A percentile compares a stretch with the other conserved stretches of the same genome.
Conservation (phyloP, 2,329 filamentous ascomycete species). For the Alternaria gansuensis region DNA sequence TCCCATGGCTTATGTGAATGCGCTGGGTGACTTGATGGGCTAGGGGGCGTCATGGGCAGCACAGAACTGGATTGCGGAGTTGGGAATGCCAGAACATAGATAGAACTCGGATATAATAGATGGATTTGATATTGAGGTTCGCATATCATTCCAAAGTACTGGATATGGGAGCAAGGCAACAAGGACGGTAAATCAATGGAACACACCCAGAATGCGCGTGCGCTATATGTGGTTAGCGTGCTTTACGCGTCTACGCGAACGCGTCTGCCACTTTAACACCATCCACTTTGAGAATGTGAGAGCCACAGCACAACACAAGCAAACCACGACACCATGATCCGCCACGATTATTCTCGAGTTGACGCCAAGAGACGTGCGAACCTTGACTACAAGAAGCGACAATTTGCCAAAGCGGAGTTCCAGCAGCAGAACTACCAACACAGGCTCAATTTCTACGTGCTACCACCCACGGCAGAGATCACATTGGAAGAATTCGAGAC, state of each 20-base stretch:
- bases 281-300: slow-evolving; percentile 10
- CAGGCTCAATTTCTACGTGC: slow-evolving; percentile 89
- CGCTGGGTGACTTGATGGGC: slow-evolving; percentile 75
- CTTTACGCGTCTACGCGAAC: slow-evolving; percentile 33
- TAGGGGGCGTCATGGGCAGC: slow-evolving; percentile 17
- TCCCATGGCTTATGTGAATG: slow-evolving; percentile 85
- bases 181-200: neutral
- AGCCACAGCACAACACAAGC: slow-evolving; percentile 18
- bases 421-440: slow-evolving; percentile 81
- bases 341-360: slow-evolving; percentile 55
- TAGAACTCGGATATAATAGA: slow-evolving; percentile 1
- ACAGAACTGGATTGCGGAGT: too few relatives aligned
- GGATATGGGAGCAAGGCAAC: slow-evolving; percentile 1
- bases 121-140: neutral
- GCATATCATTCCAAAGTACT: neutral
- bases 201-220: slow-evolving; percentile 15
- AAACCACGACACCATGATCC: slow-evolving; percentile 44
- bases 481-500: slow-evolving; percentile 97
- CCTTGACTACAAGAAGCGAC: slow-evolving; percentile 82
- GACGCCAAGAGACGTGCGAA: slow-evolving; percentile 77
- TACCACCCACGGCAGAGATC: slow-evolving; percentile 90
- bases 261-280: slow-evolving; percentile 33
- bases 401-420: slow-evolving; percentile 81
- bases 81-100: neutral
- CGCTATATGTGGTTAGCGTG: slow-evolving; percentile 20